These are phyloP conservation scores for Penicillium pancosmium DNA, from an alignment of 495 filamentous ascomycete species.

Conservation along the genomic window DNA sequence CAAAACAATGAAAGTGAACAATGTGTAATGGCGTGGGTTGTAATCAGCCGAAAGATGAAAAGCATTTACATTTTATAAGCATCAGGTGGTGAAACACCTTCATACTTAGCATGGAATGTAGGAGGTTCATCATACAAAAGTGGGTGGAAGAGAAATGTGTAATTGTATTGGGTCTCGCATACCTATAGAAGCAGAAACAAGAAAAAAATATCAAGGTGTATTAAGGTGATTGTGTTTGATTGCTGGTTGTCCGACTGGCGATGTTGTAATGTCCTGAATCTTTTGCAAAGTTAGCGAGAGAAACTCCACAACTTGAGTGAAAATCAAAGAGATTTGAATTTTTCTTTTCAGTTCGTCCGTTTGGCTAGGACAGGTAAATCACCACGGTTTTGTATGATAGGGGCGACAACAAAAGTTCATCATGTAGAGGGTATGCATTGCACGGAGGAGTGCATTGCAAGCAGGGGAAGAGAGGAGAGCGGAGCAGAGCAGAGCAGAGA, in stretches of 20 bases:
- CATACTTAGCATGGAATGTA: conserved; percentile 92
- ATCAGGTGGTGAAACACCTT: conserved; percentile 65
- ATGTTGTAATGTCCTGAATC: conserved; percentile 1
- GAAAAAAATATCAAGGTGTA: background rate
- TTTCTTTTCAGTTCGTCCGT: conserved; percentile 75
- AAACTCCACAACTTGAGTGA: conserved; percentile 16
- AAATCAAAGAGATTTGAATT: conserved; percentile 18
- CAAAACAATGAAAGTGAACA: conserved; percentile 25
- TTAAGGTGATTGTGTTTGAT: no score
- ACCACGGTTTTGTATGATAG: conserved; percentile 86
- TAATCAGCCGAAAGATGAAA: conserved; percentile 98
- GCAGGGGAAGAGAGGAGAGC: conserved; percentile 14
- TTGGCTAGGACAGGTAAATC: conserved; percentile 91
- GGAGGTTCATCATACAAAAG: conserved; percentile 65
- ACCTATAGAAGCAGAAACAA: conserved; percentile 20
- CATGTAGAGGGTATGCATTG: conserved; percentile 48
- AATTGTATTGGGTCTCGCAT: conserved; percentile 19
- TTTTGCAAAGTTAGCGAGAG: conserved; percentile 36
- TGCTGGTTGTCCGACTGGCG: background rate
- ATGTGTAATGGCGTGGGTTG: conserved; percentile 20
- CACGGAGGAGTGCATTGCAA: background rate
- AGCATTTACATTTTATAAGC: conserved; percentile 75
- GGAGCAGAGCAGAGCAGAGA: conserved; percentile 14
- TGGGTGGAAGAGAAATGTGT: background rate
- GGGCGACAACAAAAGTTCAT: conserved; percentile 90